phyloP scores from a whole-genome alignment of 192 early-diverging fungal genomes.

The Neocallimastix lanati region DNA sequence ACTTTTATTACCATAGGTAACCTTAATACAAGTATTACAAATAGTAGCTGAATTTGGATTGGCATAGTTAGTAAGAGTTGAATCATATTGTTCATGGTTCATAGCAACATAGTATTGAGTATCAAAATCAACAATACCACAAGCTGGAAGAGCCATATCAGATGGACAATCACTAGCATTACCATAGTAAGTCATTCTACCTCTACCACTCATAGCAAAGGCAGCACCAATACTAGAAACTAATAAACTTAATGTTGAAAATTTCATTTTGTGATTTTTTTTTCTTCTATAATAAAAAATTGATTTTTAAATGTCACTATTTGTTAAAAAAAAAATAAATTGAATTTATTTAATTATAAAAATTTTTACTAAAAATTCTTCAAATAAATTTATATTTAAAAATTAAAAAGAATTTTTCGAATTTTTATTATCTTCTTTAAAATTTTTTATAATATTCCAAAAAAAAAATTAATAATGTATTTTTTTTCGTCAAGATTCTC shows the following conservation, averaged over 20 bases:
- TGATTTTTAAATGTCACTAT: no score
- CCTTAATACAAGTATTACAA: background rate
- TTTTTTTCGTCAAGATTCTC: no score
- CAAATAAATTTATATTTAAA: no score
- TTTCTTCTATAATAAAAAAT: no score
- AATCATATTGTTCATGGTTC: background rate
- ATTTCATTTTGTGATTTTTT: background rate
- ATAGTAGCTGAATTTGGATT: background rate
- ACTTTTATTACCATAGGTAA: background rate
- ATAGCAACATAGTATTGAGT: background rate
- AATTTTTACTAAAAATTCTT: no score
- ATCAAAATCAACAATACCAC: background rate
- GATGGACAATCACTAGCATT: background rate
- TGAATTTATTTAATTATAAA: no score
- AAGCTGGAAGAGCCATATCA: background rate
- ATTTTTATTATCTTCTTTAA: no score
- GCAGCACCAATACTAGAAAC: background rate
- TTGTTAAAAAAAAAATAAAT: no score
- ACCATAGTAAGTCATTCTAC: background rate
- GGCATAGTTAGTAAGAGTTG: background rate
- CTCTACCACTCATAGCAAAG: background rate
- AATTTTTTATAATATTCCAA: no score
- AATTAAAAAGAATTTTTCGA: no score
- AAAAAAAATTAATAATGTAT: no score
- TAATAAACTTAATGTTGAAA: background rate